Conservation (phyloP, 148 eudicot species). For the Fallopia convolvulus region DNA sequence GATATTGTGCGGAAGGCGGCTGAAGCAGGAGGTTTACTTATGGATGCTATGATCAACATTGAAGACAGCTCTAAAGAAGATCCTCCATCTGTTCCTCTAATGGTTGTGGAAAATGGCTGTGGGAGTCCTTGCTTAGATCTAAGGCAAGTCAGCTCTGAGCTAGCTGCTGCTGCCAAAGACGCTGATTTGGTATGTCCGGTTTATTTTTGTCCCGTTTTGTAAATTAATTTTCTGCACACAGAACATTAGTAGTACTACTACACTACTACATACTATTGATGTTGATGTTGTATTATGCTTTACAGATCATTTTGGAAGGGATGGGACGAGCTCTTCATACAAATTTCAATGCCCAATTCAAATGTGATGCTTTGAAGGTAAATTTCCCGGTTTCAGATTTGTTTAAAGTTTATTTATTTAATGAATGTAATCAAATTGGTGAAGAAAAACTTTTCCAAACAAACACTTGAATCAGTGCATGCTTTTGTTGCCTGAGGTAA, state of each 20-base stretch:
- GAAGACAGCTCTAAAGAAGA: slow-evolving; percentile 48
- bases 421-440: no score
- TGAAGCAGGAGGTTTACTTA: slow-evolving; percentile 93
- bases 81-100: slow-evolving; percentile 66
- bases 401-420: not conserved
- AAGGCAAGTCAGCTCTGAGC: slow-evolving; percentile 94
- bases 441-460: not conserved
- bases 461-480: not conserved
- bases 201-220: not conserved
- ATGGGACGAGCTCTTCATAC: slow-evolving; percentile 96
- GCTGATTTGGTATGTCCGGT: slow-evolving; percentile 72
- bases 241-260: not conserved
- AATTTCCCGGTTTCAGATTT: not conserved
- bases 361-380: slow-evolving; percentile 95
- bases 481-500: not conserved
- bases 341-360: slow-evolving; percentile 74
- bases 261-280: not conserved
- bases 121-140: slow-evolving; percentile 97
- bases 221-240: not conserved
- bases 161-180: slow-evolving; percentile 94
- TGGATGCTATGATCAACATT: slow-evolving; percentile 81
- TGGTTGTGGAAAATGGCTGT: slow-evolving; percentile 98
- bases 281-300: not conserved
- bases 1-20: slow-evolving; percentile 95
- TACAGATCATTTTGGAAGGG: slow-evolving; percentile 96